phyloP scores from a whole-genome alignment of 176 grass and related monocot genomes.

The Zoysia pacifica region DNA sequence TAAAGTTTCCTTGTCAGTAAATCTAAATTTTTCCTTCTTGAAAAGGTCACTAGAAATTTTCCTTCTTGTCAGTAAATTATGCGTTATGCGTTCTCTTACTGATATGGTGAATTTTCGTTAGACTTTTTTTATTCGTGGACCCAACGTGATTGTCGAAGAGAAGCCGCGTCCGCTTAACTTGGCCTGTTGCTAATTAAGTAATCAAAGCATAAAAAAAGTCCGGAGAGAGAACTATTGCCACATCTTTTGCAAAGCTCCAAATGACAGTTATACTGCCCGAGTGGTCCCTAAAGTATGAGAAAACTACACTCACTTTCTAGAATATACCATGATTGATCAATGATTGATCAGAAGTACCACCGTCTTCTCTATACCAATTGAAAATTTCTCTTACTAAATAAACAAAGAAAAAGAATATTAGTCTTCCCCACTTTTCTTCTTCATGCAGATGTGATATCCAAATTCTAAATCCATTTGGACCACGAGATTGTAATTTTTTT shows the following conservation, averaged over 20 bases:
- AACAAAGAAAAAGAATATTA: background rate
- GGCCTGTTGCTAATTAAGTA: background rate
- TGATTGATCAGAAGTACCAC: slow-evolving; percentile 19
- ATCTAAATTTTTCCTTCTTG: too few relatives aligned
- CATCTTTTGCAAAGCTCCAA: slow-evolving; percentile 1
- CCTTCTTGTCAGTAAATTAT: too few relatives aligned
- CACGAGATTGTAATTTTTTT: background rate
- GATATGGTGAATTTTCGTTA: too few relatives aligned
- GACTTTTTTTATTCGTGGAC: too few relatives aligned
- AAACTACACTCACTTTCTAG: slow-evolving; percentile 16
- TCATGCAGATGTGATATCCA: background rate
- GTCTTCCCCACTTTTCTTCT: background rate
- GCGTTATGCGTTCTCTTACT: too few relatives aligned
- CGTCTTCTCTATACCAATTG: background rate
- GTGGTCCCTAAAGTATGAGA: slow-evolving; percentile 20
- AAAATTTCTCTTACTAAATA: background rate
- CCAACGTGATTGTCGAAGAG: too few relatives aligned
- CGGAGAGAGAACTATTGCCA: slow-evolving; percentile 10
- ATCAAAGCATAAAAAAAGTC: too few relatives aligned
- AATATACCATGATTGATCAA: slow-evolving; percentile 12
- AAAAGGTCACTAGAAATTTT: too few relatives aligned
- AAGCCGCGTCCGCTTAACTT: background rate
- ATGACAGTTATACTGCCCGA: background rate
- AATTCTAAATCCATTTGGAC: background rate
- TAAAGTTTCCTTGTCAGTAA: too few relatives aligned